Conservation (phyloP, 805 yeast species). For the Hanseniaspora jakobsenii region DNA sequence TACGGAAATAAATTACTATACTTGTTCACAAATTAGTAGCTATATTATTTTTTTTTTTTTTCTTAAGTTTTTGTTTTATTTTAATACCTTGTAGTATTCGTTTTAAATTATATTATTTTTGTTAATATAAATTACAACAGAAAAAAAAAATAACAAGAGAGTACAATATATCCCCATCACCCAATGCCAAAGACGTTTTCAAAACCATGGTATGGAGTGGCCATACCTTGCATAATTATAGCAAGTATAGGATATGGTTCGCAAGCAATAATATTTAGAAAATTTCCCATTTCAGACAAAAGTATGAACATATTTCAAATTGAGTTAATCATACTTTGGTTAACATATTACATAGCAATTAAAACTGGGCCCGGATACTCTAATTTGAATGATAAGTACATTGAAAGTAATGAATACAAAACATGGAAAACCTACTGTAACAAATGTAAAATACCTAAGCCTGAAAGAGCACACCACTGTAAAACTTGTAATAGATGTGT, state of each 20-base stretch:
- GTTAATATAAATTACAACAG: too few relatives aligned
- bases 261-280: conserved; percentile 42
- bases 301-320: conserved; percentile 39
- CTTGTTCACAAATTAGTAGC: not conserved
- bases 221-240: conserved; percentile 54
- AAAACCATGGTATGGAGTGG: conserved; percentile 40
- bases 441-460: conserved; percentile 63
- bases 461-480: conserved; percentile 80
- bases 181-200: conserved; percentile 7
- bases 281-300: conserved; percentile 30
- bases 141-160: not conserved
- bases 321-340: conserved; percentile 49
- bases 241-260: conserved; percentile 49
- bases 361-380: conserved; percentile 56
- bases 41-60: not conserved
- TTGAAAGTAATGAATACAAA: conserved; percentile 19
- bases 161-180: not conserved
- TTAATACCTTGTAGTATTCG: too few relatives aligned
- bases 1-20: too few relatives aligned
- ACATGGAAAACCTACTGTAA: conserved; percentile 61
- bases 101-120: not conserved
- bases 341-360: conserved; percentile 64
- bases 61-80: not conserved
- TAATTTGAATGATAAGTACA: conserved; percentile 36
- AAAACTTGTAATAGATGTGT: conserved; percentile 62